A percentile compares a stretch with the other conserved stretches of the same genome.
Conservation (phyloP, 352 stramenopile species). For the Phytophthora sojae region DNA sequence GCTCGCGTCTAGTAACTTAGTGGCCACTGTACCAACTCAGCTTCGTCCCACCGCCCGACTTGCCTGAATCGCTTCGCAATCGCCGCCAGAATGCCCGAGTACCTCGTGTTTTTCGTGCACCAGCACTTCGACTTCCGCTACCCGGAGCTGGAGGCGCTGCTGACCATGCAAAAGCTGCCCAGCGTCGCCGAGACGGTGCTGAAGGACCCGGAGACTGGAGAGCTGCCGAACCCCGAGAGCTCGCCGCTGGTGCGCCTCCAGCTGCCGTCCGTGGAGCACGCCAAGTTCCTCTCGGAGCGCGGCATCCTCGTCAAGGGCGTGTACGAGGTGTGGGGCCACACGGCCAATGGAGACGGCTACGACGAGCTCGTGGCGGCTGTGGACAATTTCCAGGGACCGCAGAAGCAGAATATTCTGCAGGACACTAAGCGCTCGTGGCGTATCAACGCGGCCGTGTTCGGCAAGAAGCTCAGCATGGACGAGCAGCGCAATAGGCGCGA, state of each 20-base stretch:
- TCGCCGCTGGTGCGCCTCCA: conserved; percentile 74
- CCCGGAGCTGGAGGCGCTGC: conserved; percentile 79
- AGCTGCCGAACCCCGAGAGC: conserved; percentile 53
- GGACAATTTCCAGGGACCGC: conserved; percentile 34
- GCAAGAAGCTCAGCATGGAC: conserved; percentile 81
- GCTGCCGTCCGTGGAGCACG: conserved; percentile 62
- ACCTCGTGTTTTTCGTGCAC: conserved; percentile 87
- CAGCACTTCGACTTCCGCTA: conserved; percentile 87
- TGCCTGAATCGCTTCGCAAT: background rate
- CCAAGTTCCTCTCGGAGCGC: conserved; percentile 82
- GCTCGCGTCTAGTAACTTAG: background rate
- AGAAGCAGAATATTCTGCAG: conserved; percentile 58
- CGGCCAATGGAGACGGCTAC: conserved; percentile 42
- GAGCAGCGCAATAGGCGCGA: conserved; percentile 64
- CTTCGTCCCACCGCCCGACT: background rate
- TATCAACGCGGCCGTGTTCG: conserved; percentile 82
- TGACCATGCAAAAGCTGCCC: conserved; percentile 65
- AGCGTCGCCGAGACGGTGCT: conserved; percentile 43
- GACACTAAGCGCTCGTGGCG: conserved; percentile 69
- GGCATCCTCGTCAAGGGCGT: conserved; percentile 86
- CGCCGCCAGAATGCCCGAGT: conserved; percentile 61
- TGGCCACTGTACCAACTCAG: background rate
- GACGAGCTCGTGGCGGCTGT: conserved; percentile 59
- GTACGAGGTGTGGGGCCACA: conserved; percentile 80
- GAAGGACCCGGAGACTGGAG: conserved; percentile 31